Base-by-base conservation (phyloP, 176 grass and related monocot genomes). In the Zoysia japonica region DNA sequence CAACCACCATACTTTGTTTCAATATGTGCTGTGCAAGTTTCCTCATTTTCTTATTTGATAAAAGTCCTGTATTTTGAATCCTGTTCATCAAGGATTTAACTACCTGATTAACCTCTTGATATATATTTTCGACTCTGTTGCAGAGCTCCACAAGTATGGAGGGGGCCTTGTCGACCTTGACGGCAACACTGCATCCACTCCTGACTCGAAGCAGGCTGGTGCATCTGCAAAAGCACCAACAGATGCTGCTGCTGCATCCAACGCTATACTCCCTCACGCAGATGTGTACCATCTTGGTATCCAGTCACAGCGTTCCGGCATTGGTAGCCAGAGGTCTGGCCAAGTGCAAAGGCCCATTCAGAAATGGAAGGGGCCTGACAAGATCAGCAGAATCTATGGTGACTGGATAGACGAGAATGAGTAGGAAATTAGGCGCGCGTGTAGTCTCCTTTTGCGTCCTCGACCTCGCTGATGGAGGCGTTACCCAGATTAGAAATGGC, bases 301-400 rank as follows among this genome's bases (percentile, higher is more conserved):
- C 63, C 78, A 89, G 54, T 77, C 86, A 0, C 93, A 97, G 80
- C 89, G 91, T 45, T 87, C 83, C 57, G 68, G 84, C 14, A 77
- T 91, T 19, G 78, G 48, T 39, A 84, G 64, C 80, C 91, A 91
- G 70, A 97, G 88, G 76, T 85, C 88, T 7, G 90, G 78, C 28
- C 92, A 95, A 20, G 84, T 84, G 52, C 96, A 91, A 61, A 93
- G 90, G 52, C 82, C 92, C 52, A 84, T 93, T 76, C 90, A 99
- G 71, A 99, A 99, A 81, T 99, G 96, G 96, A 90, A 94, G 79
- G 92, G 96, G 19, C 96, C 92, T 1, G 92, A 95, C 83, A 99
- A 91, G 86, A 99, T 99, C 65, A 97, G 90, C 82, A 86, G 93
- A 50, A 97, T 97, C 70, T 93, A 93, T 87, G 93, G 93, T 57